These are phyloP conservation scores for Trichoderma afroharzianum DNA, from an alignment of 2,329 filamentous ascomycete genomes.

Conservation along the genomic window DNA sequence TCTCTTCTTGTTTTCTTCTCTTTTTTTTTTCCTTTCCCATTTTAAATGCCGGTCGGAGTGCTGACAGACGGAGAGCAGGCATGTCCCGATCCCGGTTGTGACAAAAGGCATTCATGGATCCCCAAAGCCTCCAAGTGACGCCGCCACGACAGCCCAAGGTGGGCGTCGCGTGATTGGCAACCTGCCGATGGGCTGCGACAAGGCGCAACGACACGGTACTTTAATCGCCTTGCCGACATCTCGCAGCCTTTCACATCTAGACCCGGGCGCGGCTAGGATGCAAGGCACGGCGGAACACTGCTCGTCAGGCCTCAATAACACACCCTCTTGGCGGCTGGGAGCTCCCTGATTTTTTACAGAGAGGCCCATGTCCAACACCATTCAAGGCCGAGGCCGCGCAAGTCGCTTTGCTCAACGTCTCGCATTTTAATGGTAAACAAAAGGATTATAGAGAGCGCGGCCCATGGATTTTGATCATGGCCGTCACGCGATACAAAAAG, in stretches of 20 bases:
- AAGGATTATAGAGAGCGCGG: constrained; percentile 9
- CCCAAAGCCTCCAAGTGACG: background rate
- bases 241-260: constrained; percentile 14
- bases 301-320: background rate
- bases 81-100: background rate
- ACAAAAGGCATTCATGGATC: background rate
- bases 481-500: constrained; percentile 19
- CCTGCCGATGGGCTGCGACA: constrained; percentile 11
- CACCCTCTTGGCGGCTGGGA: constrained; percentile 6
- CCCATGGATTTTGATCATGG: constrained; percentile 14
- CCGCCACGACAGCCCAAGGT: constrained; percentile 9
- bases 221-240: constrained; percentile 15
- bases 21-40: background rate
- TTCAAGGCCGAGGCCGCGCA: constrained; percentile 11
- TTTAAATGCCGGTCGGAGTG: background rate
- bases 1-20: background rate
- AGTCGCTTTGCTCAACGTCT: constrained; percentile 18
- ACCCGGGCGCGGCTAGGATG: constrained; percentile 10
- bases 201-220: constrained; percentile 10
- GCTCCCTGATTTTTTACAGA: constrained; percentile 20
- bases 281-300: constrained; percentile 12
- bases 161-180: constrained; percentile 11
- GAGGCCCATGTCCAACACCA: constrained; percentile 11
- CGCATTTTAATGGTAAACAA: constrained; percentile 18
- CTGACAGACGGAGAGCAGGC: background rate